Evolutionary conservation across 306 rosid genomes (phyloP).

Genomic region (Alnus glutinosa): DNA sequence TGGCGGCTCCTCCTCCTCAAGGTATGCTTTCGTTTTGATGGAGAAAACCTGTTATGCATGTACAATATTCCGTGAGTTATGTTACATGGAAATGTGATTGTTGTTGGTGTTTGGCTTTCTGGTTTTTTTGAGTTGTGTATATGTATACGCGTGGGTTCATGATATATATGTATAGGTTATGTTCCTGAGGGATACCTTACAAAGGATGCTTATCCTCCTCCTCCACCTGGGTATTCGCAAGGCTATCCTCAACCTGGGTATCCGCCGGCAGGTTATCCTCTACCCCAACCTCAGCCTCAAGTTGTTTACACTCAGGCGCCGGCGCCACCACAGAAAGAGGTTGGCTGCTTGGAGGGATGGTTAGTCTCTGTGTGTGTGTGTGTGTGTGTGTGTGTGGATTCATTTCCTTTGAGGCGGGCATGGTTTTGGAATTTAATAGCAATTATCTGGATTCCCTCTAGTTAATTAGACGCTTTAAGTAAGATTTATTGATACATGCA

Average conservation of each 20-base stretch:
- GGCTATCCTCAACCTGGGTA: constrained; percentile 11
- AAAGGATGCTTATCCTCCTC: neutral
- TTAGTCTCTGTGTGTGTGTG: too few relatives aligned
- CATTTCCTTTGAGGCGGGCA: too few relatives aligned
- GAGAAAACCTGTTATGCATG: neutral
- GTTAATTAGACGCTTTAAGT: too few relatives aligned
- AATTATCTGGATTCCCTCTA: too few relatives aligned
- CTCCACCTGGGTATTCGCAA: neutral
- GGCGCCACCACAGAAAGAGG: neutral
- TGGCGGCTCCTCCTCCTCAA: constrained; percentile 18
- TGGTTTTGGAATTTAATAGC: too few relatives aligned
- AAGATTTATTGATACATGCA: too few relatives aligned
- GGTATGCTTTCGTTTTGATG: neutral
- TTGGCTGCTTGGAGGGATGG: constrained; percentile 30
- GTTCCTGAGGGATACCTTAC: neutral
- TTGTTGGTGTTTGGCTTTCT: neutral
- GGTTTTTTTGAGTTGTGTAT: neutral
- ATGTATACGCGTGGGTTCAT: neutral
- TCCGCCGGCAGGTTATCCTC: neutral
- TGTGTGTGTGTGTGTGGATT: too few relatives aligned
- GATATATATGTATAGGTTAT: neutral
- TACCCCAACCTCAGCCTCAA: constrained; percentile 21
- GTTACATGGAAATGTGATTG: neutral
- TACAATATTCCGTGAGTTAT: neutral
- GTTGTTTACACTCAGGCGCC: neutral